Conservation (phyloP, 2,329 filamentous ascomycete species). For the Monosporascus sp. region DNA sequence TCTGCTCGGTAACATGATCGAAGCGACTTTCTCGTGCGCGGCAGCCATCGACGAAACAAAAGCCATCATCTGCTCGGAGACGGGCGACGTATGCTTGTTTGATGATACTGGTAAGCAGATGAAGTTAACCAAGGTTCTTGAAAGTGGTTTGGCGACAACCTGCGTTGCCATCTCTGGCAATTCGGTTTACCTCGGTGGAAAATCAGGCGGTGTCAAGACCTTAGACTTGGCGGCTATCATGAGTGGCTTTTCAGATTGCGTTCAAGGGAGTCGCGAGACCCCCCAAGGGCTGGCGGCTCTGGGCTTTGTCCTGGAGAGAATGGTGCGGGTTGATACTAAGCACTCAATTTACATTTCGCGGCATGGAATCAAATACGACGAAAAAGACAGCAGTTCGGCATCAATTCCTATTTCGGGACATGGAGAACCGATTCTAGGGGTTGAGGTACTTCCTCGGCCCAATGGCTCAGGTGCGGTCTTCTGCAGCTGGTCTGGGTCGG, state of each 20-base stretch:
- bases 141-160: slow-evolving; percentile 62
- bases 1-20: slow-evolving; percentile 73
- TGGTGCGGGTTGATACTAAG: slow-evolving; percentile 71
- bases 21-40: slow-evolving; percentile 79
- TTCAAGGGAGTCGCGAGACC: slow-evolving; percentile 34
- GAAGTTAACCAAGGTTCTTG: slow-evolving; percentile 62
- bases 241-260: slow-evolving; percentile 33
- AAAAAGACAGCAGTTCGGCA: slow-evolving; percentile 32
- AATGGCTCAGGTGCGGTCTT: slow-evolving; percentile 67
- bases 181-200: slow-evolving; percentile 64
- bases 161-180: slow-evolving; percentile 60
- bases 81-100: slow-evolving; percentile 82
- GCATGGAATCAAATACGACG: slow-evolving; percentile 38
- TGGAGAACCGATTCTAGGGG: slow-evolving; percentile 65
- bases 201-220: slow-evolving; percentile 53
- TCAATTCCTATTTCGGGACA: slow-evolving; percentile 57
- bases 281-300: slow-evolving; percentile 56
- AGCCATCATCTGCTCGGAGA: slow-evolving; percentile 80
- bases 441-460: slow-evolving; percentile 58
- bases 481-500: slow-evolving; percentile 82
- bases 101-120: slow-evolving; percentile 71
- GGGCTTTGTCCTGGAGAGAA: slow-evolving; percentile 60
- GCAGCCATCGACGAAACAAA: slow-evolving; percentile 66
- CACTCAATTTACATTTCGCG: slow-evolving; percentile 69
- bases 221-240: slow-evolving; percentile 48